These are phyloP conservation scores for Przewalskia tangutica DNA, from an alignment of 257 asterid species.

Conservation along the genomic window DNA sequence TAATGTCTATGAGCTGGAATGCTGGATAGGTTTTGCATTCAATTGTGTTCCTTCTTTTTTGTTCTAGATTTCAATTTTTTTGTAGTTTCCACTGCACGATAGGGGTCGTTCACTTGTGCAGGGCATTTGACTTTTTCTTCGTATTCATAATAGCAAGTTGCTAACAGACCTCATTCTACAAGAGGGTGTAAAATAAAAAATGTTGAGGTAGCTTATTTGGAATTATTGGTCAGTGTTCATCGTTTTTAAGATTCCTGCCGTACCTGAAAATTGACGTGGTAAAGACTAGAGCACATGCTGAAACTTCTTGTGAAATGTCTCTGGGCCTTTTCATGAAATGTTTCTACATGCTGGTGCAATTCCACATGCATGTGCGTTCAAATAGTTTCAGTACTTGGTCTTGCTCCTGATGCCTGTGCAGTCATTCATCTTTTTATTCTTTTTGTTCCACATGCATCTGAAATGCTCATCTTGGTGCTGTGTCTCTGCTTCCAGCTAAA, in stretches of 20 bases:
- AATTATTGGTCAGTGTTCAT: not conserved
- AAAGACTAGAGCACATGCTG: not conserved
- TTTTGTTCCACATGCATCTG: not conserved
- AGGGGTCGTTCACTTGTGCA: not conserved
- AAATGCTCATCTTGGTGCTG: constrained; percentile 11
- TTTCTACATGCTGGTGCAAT: not conserved
- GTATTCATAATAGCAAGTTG: not conserved
- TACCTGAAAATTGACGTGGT: not conserved
- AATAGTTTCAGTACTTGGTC: not conserved
- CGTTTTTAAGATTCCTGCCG: not conserved
- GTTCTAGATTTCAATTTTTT: not conserved
- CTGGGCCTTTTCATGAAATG: not conserved
- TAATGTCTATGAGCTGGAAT: not conserved
- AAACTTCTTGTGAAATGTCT: not conserved
- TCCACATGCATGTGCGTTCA: not conserved
- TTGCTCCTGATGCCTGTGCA: not conserved
- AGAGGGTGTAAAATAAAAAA: not conserved
- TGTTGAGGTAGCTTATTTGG: not conserved
- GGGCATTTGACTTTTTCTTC: not conserved
- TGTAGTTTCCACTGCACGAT: not conserved
- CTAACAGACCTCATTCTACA: not conserved
- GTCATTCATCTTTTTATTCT: not conserved
- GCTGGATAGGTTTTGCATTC: not conserved
- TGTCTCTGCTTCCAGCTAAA: constrained; percentile 48
- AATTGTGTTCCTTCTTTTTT: not conserved